Percentiles rank a stretch among this genome's conserved stretches.
These are phyloP conservation scores for Boletus edulis DNA, from an alignment of 768 basidiomycete genomes.

Conservation along the genomic window DNA sequence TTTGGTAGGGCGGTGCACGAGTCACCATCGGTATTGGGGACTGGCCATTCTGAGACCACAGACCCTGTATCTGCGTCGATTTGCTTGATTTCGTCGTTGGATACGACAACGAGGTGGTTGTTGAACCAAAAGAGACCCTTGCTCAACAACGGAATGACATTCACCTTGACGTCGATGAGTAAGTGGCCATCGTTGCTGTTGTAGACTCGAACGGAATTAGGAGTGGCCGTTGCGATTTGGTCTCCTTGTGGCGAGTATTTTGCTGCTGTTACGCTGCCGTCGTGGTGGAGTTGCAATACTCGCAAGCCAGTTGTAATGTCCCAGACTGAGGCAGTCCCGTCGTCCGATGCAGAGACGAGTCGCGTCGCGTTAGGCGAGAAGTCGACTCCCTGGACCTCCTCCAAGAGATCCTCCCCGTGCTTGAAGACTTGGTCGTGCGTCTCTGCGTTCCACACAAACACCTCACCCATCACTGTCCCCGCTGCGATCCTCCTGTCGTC, in stretches of 20 bases:
- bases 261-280: background rate
- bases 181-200: background rate
- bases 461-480: background rate
- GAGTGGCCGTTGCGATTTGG: background rate
- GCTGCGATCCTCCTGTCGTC: background rate
- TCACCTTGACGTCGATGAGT: background rate
- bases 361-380: background rate
- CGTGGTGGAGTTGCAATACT: background rate
- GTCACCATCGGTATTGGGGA: rapidly evolving
- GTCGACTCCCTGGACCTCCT: background rate
- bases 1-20: background rate
- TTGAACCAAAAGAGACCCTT: background rate
- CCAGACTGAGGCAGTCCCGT: background rate
- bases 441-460: background rate
- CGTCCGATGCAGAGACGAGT: background rate
- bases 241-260: background rate
- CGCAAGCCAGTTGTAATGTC: background rate
- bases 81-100: background rate
- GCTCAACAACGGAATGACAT: background rate
- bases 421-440: background rate
- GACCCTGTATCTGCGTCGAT: background rate
- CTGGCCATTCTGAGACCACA: background rate
- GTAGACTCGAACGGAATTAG: background rate
- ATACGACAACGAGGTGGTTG: background rate
- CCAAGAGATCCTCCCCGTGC: background rate